Base-by-base conservation (phyloP, 768 basidiomycete species). In the Boletus barrowsii region DNA sequence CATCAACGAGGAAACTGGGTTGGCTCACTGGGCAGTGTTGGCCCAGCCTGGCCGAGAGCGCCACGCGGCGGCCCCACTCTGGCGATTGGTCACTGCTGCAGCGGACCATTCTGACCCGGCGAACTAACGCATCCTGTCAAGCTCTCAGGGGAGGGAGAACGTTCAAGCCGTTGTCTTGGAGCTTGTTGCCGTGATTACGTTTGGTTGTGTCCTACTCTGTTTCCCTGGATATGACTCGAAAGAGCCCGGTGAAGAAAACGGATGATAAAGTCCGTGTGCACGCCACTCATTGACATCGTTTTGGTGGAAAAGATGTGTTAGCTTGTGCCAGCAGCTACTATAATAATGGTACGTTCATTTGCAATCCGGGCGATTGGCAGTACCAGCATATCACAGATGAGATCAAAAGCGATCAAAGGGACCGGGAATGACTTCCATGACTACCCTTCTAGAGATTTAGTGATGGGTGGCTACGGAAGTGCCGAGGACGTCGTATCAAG, bases 401-500 rank as follows among this genome's bases (percentile, higher is more conserved):
- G 42, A 57, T 54, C 51, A 30, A 7, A 10, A 47, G 35, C 47
- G 42, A 60, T 59, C 39, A 29, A 42, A 42, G 37, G 5, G 24
- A 29, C 17, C n/a, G 22, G 37, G 29, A 51, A 53, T n/a, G 37
- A 30, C 46, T 45, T 14, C 45, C 30, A 5, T 11, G 14, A 29
- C 17, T 10, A 20, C 18, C 44, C 45, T 51, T 43, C 48, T 35
- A 10, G 14, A 49, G 26, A 52, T 52, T 40, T 18, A n/a, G 36
- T 50, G 47, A 3, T 58, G 42, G 24, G 51, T 29, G 39, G 35
- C 11, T n/a, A 20, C 7, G 24, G 55, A 62, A 47, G 45, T 10
- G 18, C 62, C 62, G 63, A 41, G 52, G 43, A 49, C 36, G 44
- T 57, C 62, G 62, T 51, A 62, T 62, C 62, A 49, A 41, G 26